Evolutionary conservation across 371 early-diverging fungal species (phyloP).

Genomic region (Mucor circinelloides): DNA sequence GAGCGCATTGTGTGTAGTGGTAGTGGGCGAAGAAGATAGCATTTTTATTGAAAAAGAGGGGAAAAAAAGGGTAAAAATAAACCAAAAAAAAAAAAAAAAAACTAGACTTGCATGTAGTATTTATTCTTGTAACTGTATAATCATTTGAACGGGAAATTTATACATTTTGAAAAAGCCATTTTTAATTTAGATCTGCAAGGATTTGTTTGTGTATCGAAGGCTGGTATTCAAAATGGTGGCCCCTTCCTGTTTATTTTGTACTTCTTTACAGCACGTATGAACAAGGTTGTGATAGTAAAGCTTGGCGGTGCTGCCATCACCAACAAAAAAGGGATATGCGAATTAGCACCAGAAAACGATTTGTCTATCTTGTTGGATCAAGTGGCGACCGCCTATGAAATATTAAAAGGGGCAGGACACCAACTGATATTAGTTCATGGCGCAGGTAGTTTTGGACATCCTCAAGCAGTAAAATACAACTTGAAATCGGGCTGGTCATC

Average conservation of each 20-base stretch:
- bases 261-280: background rate
- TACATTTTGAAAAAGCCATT: background rate
- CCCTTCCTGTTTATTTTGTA: background rate
- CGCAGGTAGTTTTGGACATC: slow-evolving; percentile 57
- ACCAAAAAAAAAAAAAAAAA: background rate
- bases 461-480: slow-evolving; percentile 41
- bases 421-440: slow-evolving; percentile 47
- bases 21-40: background rate
- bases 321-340: slow-evolving; percentile 38
- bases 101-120: background rate
- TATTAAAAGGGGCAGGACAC: slow-evolving; percentile 21
- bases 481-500: slow-evolving; percentile 42
- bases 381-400: slow-evolving; percentile 27
- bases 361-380: slow-evolving; percentile 27
- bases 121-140: background rate
- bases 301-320: slow-evolving; percentile 55
- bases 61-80: background rate
- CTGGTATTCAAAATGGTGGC: background rate
- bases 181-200: background rate
- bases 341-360: slow-evolving; percentile 20
- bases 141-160: background rate
- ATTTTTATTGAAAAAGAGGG: background rate
- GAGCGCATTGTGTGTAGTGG: background rate
- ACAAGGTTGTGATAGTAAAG: slow-evolving; percentile 43
- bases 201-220: background rate